Evolutionary conservation across 2,329 filamentous ascomycete species (phyloP).

Genomic region (Fusarium brachygibbosum): DNA sequence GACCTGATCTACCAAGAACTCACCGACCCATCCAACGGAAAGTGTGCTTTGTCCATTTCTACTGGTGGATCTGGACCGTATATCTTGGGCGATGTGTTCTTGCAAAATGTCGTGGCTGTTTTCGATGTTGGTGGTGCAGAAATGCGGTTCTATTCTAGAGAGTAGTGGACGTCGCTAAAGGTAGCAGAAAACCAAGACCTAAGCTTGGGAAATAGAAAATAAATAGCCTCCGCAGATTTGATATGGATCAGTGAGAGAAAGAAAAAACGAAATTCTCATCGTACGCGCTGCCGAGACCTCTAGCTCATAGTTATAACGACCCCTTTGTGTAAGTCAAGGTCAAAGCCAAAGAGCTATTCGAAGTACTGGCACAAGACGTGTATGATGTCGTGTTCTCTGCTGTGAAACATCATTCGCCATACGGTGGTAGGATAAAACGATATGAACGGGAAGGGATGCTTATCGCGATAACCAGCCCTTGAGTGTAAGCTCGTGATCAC

Average conservation of each 20-base stretch:
- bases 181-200: too few species aligned
- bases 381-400: conserved; percentile 7
- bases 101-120: conserved; percentile 65
- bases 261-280: too few species aligned
- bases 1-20: conserved; percentile 63
- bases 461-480: conserved; percentile 40
- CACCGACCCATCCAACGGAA: conserved; percentile 61
- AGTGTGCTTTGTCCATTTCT: conserved; percentile 63
- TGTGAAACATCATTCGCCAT: conserved; percentile 8
- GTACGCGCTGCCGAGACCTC: too few species aligned
- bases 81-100: conserved; percentile 64
- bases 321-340: too few species aligned
- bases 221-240: too few species aligned
- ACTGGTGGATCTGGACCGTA: conserved; percentile 62
- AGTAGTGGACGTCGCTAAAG: background rate
- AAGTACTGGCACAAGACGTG: background rate
- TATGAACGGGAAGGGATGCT: conserved; percentile 6
- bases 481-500: conserved; percentile 11
- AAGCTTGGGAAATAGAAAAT: too few species aligned
- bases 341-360: background rate
- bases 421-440: background rate
- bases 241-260: too few species aligned
- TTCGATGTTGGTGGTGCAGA: conserved; percentile 62
- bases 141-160: conserved; percentile 59
- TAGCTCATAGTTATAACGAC: too few species aligned